Conservation (phyloP, 176 grass and related monocot species). For the Cenchrus purpureus region DNA sequence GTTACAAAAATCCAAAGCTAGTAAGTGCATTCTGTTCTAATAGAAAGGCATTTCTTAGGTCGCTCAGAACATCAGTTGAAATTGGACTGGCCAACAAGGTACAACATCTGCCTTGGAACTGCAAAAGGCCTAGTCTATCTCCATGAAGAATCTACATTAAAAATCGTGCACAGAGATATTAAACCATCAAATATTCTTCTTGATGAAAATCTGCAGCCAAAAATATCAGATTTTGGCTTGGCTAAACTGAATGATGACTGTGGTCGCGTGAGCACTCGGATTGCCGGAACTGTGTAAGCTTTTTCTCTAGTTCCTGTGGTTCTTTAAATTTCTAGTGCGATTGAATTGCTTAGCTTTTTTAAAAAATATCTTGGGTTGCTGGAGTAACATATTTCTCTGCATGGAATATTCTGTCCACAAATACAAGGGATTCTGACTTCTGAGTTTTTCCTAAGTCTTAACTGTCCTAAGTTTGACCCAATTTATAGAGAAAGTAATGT, state of each 20-base stretch:
- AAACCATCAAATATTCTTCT: constrained; percentile 91
- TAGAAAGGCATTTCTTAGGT: constrained; percentile 47
- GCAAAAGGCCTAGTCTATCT: constrained; percentile 81
- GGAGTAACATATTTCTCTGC: neutral
- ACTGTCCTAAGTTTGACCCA: neutral
- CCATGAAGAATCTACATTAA: constrained; percentile 84
- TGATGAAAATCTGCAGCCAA: constrained; percentile 75
- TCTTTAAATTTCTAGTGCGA: constrained; percentile 19
- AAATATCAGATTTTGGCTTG: constrained; percentile 96
- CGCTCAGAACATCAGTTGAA: constrained; percentile 54
- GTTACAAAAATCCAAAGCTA: neutral
- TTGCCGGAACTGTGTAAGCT: constrained; percentile 89
- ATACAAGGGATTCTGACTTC: no score
- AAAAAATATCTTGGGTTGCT: neutral
- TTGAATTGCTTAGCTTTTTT: constrained; percentile 10
- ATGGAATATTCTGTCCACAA: neutral
- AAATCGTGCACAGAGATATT: constrained; percentile 94
- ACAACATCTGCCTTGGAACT: constrained; percentile 71
- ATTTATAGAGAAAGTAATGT: neutral
- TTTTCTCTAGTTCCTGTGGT: constrained; percentile 35
- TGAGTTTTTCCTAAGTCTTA: no score
- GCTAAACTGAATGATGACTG: constrained; percentile 84
- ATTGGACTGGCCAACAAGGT: constrained; percentile 72
- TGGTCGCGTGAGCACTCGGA: constrained; percentile 69
- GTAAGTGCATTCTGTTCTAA: constrained; percentile 12